Evolutionary conservation across 1,139 yeast species (phyloP), one percentile per base, ranked within the genome.

Genomic region (Dujonia santamariae): DNA sequence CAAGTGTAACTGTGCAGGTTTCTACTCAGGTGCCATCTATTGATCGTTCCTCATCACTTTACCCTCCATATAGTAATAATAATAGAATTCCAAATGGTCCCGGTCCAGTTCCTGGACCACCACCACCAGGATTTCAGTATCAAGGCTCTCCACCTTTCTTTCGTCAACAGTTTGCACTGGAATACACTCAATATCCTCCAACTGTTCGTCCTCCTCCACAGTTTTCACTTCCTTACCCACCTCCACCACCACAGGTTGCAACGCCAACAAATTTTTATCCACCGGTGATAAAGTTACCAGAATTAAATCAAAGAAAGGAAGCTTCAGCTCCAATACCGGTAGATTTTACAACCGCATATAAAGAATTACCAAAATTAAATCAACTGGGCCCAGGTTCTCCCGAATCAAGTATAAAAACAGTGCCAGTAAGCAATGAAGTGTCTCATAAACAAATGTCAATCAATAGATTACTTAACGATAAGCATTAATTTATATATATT

Each of bases 21-120:
- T 7, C 26, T 15, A n/a, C 37, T 16, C 42, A 38, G 14, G 37
- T 31, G n/a, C 42, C 39, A 17, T 28, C 40, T n/a, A 30, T 39
- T n/a, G 36, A 34, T 22, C 16, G 6, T 4, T 8, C 7, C 4
- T 15, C 26, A 5, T 46, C 67, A n/a, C 53, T 53, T 40, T 66
- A 59, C 39, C 72, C 72, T 2, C 68, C 69, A 2, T 64, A 62
- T 38, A 50, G 51, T 23, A 51, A 12, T 9, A 12, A 51, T 3
- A 68, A 67, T 4, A 50, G 70, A 27, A 47, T 65, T n/a, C 72
- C 73, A 12, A 66, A 67, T 44, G 72, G 72, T 0, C 73, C 74
- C 0, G 72, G 72, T 1, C 72, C 72, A 1, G 52, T 65, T 9
- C 72, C 72, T 0, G 72, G 73, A 1, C 74, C 72, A 3, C 69